phyloP scores from a whole-genome alignment of 352 stramenopile species.

The Globisporangium alternatum region DNA sequence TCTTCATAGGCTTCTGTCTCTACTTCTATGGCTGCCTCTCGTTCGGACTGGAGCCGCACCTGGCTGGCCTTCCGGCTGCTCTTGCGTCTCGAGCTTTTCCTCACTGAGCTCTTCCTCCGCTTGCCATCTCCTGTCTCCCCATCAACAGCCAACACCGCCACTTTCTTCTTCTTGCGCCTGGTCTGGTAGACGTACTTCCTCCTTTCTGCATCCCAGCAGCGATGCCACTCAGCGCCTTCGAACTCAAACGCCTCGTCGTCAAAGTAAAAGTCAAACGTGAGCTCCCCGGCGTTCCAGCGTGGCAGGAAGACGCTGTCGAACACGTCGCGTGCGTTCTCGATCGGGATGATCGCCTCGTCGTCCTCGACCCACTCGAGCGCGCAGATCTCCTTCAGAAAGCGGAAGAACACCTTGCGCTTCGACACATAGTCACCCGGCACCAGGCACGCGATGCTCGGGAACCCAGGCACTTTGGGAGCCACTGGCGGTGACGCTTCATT shows the following conservation, averaged over 20 bases:
- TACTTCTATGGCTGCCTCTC: neutral
- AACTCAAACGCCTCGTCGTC: constrained; percentile 47
- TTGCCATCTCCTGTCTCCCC: neutral
- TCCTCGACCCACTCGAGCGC: constrained; percentile 47
- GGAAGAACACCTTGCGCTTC: constrained; percentile 46
- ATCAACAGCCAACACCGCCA: too few species aligned
- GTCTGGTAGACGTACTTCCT: constrained; percentile 39
- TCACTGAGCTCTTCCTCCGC: constrained; percentile 6
- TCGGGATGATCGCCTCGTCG: constrained; percentile 37
- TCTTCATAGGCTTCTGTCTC: constrained; percentile 28
- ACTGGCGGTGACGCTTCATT: neutral
- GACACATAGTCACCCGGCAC: constrained; percentile 29
- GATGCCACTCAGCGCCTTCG: constrained; percentile 31
- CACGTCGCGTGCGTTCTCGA: constrained; percentile 38
- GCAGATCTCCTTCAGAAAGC: constrained; percentile 47
- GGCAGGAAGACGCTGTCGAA: constrained; percentile 44
- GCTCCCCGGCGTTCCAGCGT: constrained; percentile 39
- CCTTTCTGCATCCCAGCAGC: constrained; percentile 27
- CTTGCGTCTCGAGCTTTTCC: constrained; percentile 6
- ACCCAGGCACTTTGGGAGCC: constrained; percentile 29
- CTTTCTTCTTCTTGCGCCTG: constrained; percentile 14
- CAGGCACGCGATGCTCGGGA: constrained; percentile 27
- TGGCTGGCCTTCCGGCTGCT: constrained; percentile 8
- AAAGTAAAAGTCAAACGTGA: constrained; percentile 61
- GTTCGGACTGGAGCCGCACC: neutral